These are phyloP conservation scores for Zopfochytrium polystomum DNA, from an alignment of 371 early-diverging fungal genomes.

Conservation along the genomic window DNA sequence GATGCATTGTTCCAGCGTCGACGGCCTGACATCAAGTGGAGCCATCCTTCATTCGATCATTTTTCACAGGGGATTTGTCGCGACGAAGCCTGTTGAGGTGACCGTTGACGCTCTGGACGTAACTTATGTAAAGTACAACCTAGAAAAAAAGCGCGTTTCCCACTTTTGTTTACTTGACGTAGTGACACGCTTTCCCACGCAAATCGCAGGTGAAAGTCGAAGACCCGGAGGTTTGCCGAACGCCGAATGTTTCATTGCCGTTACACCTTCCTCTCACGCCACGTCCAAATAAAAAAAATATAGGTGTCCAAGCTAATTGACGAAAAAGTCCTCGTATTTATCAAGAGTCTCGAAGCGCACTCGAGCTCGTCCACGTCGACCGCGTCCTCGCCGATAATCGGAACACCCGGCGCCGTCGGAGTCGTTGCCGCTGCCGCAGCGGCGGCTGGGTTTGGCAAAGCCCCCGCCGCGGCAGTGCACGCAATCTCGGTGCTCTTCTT, in stretches of 20 bases:
- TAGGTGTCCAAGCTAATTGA: constrained; percentile 57
- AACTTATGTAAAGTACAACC: constrained; percentile 63
- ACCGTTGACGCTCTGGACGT: constrained; percentile 59
- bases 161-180: neutral
- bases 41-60: constrained; percentile 81
- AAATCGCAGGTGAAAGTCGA: constrained; percentile 25
- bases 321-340: constrained; percentile 53
- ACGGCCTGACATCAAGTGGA: neutral
- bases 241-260: neutral
- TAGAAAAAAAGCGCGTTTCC: too few species aligned
- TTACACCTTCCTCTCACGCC: neutral
- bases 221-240: constrained; percentile 16
- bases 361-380: neutral
- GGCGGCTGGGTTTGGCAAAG: constrained; percentile 11
- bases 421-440: constrained; percentile 3
- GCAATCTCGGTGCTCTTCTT: constrained; percentile 71
- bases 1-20: too few species aligned
- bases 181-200: neutral
- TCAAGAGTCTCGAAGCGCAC: constrained; percentile 43
- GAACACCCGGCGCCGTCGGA: neutral
- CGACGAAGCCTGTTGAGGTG: constrained; percentile 71
- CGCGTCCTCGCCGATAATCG: neutral
- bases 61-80: constrained; percentile 77
- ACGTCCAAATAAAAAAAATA: constrained; percentile 33
- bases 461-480: constrained; percentile 27